Percentiles rank a stretch among this genome's conserved stretches.
These are phyloP conservation scores for Heterobasidion parviporum DNA, from an alignment of 1,284 basidiomycete species.

Conservation along the genomic window DNA sequence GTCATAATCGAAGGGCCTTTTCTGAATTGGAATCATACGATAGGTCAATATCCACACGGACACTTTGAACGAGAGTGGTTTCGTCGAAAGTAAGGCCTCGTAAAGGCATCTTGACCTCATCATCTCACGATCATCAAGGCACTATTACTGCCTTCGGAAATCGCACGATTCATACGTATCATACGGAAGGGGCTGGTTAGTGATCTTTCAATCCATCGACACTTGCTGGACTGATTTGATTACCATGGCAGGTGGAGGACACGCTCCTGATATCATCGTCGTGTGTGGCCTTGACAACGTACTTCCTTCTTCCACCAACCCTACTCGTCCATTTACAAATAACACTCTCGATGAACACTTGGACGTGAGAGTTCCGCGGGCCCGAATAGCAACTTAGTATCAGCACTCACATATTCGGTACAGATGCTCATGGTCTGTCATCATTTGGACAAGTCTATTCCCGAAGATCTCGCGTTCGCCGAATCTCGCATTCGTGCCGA, in stretches of 20 bases:
- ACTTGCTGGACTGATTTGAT: background rate
- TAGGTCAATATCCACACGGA: constrained; percentile 96
- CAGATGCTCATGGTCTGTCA: constrained; percentile 98
- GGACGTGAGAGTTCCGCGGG: constrained; percentile 49
- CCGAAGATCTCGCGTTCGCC: constrained; percentile 94
- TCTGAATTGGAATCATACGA: too few relatives aligned
- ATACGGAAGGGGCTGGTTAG: constrained; percentile 87
- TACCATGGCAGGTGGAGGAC: constrained; percentile 66
- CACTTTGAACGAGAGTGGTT: constrained; percentile 92
- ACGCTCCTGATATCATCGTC: constrained; percentile 97
- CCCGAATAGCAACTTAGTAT: too few relatives aligned
- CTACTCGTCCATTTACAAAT: constrained; percentile 85
- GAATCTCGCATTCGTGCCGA: constrained; percentile 96
- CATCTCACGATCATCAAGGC: constrained; percentile 29
- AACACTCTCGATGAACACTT: constrained; percentile 98
- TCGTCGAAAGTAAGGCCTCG: constrained; percentile 66
- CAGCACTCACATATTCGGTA: background rate
- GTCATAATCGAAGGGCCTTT: background rate
- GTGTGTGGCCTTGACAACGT: constrained; percentile 90
- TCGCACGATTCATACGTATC: constrained; percentile 97
- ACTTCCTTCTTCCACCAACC: constrained; percentile 96
- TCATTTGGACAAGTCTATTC: constrained; percentile 82
- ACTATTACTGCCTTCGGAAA: constrained; percentile 89
- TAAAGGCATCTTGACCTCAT: background rate
- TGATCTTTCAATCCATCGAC: background rate